phyloP scores from a whole-genome alignment of 164 flowering plant species.

The Litsea cubeba region DNA sequence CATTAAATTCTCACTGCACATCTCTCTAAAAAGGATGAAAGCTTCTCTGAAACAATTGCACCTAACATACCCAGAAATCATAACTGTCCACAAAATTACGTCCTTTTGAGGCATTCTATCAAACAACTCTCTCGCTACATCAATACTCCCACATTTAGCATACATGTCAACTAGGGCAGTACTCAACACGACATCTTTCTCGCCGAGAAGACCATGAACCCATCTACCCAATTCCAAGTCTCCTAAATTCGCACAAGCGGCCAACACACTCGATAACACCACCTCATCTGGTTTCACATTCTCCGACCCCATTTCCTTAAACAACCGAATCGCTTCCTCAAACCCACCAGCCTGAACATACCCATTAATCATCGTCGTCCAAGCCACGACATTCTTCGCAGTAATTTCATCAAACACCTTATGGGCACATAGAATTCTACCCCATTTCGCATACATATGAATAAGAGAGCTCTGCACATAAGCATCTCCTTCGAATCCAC shows the following conservation, averaged over 20 bases:
- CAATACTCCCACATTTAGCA: conserved; percentile 18
- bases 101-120: conserved; percentile 35
- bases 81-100: conserved; percentile 11
- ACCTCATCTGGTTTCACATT: conserved; percentile 19
- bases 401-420: conserved; percentile 11
- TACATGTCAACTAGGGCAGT: conserved; percentile 26
- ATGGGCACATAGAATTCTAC: conserved; percentile 17
- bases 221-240: conserved; percentile 16
- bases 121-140: conserved; percentile 30
- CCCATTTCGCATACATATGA: conserved; percentile 31
- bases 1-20: background rate
- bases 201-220: conserved; percentile 16
- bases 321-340: conserved; percentile 16
- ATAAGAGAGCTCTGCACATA: conserved; percentile 70
- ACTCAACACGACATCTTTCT: conserved; percentile 13
- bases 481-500: conserved; percentile 48
- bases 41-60: conserved; percentile 4
- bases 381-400: conserved; percentile 7
- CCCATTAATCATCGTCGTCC: conserved; percentile 12
- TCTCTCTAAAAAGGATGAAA: background rate
- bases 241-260: conserved; percentile 21
- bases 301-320: conserved; percentile 12
- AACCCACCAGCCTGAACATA: conserved; percentile 11
- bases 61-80: conserved; percentile 4
- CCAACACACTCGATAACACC: conserved; percentile 15